Base-by-base conservation (phyloP, 805 yeast species). In the Kodamaea jinghongensis region DNA sequence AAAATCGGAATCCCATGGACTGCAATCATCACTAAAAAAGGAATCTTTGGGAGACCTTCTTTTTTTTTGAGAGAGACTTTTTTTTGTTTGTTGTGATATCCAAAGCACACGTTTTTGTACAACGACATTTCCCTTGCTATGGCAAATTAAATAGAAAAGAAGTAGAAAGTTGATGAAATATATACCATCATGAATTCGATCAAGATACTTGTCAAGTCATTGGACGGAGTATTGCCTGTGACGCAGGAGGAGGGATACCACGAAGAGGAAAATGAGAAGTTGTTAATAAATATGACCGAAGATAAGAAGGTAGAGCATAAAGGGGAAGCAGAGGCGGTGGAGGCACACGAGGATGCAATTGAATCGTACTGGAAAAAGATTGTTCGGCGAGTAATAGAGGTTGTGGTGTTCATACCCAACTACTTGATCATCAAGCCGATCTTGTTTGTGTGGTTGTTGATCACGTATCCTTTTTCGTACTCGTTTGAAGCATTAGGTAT, bases 381-480 rank as follows among this genome's bases (percentile, higher is more conserved):
- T 6, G 27, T 27, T 16, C 20, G 28, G 16, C 17, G 30, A 11
- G 5, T 20, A 5, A 9, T 27, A 9, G 30, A 16, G 6, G n/a
- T n/a, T 4, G 22, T 17, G 26, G 16, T 74, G 23, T 78, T 74
- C 44, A 35, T 78, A 1, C 82, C 84, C 6, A 71, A 75, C 44
- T 48, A 70, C 29, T 37, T 81, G 5, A 46, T 82, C 4, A 45
- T 75, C n/a, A 71, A 70, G 41, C 89, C 90, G 2, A 41, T 78
- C 11, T 44, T 61, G 4, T 64, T 72, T 34, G 31, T 73, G 1
- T 71, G 85, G 75, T 67, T 63, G 36, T 44, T 81, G n/a, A 41
- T 76, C 4, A 70, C 81, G 2, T 77, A 72, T 50, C 90, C 90
- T 0, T 59, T 81, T 44, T 64, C 62, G 12, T 58, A 70, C 41